Evolutionary conservation across 345 rosid species (phyloP), one percentile per base, ranked within the genome.

Genomic region (Viola odorata): DNA sequence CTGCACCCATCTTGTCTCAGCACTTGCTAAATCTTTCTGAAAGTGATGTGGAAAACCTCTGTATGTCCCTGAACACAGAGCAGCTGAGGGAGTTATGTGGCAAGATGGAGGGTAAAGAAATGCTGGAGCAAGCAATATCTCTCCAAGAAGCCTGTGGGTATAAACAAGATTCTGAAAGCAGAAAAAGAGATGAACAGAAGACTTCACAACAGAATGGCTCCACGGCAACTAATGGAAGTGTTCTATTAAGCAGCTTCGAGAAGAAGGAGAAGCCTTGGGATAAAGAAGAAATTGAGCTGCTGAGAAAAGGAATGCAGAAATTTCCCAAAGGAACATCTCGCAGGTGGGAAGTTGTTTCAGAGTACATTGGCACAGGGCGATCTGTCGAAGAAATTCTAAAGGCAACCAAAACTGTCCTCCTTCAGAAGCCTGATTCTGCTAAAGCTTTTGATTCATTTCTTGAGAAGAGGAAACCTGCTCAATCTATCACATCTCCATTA

Each of bases 311-410:
- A 68, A 85, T 83, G 65, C 77, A 64, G 67, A 95, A 95, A 66
- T 91, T 77, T 70, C 96, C 94, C 12, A 95, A 95, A 74, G 99
- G 99, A 64, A 95, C 96, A 52, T 85, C 96, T 44, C 83, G 87
- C 17, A 88, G 99, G 77, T 95, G 99, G 99, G 99, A 91, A 72
- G 97, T 95, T 63, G 71, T 95, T 62, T 91, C 99, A 9, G 99
- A 88, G 63, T 95, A 80, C 77, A 84, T 95, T 8, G 97, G 96
- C 56, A 88, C 96, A 5, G 91, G 81, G 57, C 85, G 99, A 78
- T 82, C 96, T 23, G 97, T 95, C 49, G 99, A 91, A 65, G 99
- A 95, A 74, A 86, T 95, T 67, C 71, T 91, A 14, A 90, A 86
- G 81, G 99, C 97, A 66, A 95, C 95, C 12, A 91, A 88, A 81